These are phyloP conservation scores for Penicillium atrosanguineum DNA, from an alignment of 495 filamentous ascomycete genomes.

Conservation along the genomic window DNA sequence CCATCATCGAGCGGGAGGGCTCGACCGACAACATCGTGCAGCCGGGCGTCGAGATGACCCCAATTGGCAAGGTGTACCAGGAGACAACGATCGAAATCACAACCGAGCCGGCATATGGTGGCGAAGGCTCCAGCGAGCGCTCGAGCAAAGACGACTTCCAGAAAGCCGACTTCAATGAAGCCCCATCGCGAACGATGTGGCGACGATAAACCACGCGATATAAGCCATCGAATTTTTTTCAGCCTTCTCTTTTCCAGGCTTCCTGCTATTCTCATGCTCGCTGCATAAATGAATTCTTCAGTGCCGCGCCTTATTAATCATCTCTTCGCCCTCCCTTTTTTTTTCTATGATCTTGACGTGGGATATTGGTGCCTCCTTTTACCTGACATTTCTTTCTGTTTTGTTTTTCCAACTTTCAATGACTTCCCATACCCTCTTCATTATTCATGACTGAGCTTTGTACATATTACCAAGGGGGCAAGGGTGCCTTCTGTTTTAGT, in stretches of 20 bases:
- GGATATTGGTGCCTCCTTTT: background rate
- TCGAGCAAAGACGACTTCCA: constrained; percentile 35
- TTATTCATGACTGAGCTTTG: constrained; percentile 10
- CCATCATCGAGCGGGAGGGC: constrained; percentile 27
- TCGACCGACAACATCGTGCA: constrained; percentile 43
- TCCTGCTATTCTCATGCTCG: constrained; percentile 2
- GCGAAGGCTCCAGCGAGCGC: constrained; percentile 24
- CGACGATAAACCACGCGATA: constrained; percentile 16
- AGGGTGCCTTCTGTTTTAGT: background rate
- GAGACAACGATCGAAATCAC: constrained; percentile 48
- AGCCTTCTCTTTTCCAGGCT: background rate
- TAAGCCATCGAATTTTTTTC: background rate
- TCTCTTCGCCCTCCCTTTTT: background rate
- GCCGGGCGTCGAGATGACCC: constrained; percentile 30
- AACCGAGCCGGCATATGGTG: constrained; percentile 35
- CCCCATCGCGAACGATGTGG: constrained; percentile 26
- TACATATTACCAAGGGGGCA: constrained; percentile 11
- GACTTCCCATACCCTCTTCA: background rate
- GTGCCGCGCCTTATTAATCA: background rate
- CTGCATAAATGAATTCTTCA: background rate
- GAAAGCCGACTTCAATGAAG: constrained; percentile 16
- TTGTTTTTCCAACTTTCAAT: background rate
- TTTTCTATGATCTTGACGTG: background rate
- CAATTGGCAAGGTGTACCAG: constrained; percentile 45
- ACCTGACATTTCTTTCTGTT: constrained; percentile 2